Evolutionary conservation across 768 basidiomycete species (phyloP).

Genomic region (Stropharia rugosoannulata): DNA sequence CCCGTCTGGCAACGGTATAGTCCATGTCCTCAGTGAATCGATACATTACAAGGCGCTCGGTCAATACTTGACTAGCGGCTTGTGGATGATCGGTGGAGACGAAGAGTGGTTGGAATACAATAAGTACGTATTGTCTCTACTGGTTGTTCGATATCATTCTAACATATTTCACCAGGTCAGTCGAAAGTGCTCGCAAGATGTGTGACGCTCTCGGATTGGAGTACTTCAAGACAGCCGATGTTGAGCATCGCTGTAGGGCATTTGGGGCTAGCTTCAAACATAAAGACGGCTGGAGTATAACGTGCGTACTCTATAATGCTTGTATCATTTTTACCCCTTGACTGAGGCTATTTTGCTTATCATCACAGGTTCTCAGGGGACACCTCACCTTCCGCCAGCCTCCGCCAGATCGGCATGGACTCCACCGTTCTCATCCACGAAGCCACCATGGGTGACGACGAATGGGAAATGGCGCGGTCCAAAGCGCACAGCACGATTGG

Average conservation of each 20-base stretch:
- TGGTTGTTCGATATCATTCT: not conserved
- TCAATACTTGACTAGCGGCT: constrained; percentile 34
- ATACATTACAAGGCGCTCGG: constrained; percentile 45
- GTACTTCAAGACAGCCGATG: constrained; percentile 66
- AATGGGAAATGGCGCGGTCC: constrained; percentile 63
- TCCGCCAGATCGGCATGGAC: constrained; percentile 60
- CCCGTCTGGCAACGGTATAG: constrained; percentile 46
- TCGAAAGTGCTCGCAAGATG: constrained; percentile 40
- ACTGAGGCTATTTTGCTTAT: not conserved
- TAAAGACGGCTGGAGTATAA: constrained; percentile 72
- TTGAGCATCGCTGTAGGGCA: constrained; percentile 70
- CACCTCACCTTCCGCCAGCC: constrained; percentile 70
- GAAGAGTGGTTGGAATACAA: constrained; percentile 46
- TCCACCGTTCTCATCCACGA: constrained; percentile 92
- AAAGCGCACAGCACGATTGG: constrained; percentile 92
- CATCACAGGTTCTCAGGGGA: constrained; percentile 83
- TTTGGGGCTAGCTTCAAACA: constrained; percentile 74
- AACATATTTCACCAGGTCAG: constrained; percentile 34
- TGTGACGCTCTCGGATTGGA: constrained; percentile 54
- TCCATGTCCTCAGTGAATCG: constrained; percentile 55
- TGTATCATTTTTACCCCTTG: constrained; percentile 37
- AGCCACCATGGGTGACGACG: constrained; percentile 87
- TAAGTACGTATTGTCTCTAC: constrained; percentile 23
- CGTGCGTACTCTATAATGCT: constrained; percentile 48
- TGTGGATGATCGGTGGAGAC: constrained; percentile 42